Conservation (phyloP, 1,284 basidiomycete species). For the Golubevia pallescens region DNA sequence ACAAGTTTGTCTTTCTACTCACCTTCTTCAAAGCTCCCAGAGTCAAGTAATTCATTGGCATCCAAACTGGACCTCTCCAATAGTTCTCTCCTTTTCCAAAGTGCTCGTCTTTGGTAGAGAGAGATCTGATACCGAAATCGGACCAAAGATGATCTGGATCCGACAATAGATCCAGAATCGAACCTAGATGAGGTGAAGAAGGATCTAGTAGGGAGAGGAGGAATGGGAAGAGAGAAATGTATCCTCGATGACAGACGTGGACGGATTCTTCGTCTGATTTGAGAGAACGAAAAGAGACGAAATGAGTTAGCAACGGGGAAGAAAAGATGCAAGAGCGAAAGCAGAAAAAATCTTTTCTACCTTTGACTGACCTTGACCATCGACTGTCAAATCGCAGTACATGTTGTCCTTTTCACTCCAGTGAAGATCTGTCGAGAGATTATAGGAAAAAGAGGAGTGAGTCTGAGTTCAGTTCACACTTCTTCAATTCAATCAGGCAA, state of each 20-base stretch:
- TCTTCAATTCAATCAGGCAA: neutral
- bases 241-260: slow-evolving; percentile 56
- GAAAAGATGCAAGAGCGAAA: neutral
- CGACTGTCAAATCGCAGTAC: slow-evolving; percentile 57
- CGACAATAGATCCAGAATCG: slow-evolving; percentile 35
- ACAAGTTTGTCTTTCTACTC: too few species aligned
- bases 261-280: slow-evolving; percentile 19
- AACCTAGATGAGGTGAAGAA: slow-evolving; percentile 30
- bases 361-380: slow-evolving; percentile 25
- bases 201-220: slow-evolving; percentile 40
- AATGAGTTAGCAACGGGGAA: neutral
- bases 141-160: slow-evolving; percentile 49
- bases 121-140: slow-evolving; percentile 41
- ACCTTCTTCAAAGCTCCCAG: slow-evolving; percentile 36
- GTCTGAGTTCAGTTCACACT: neutral
- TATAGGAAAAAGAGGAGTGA: neutral
- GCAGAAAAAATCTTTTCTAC: neutral
- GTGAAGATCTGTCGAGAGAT: slow-evolving; percentile 34
- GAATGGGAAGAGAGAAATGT: slow-evolving; percentile 55
- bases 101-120: slow-evolving; percentile 38
- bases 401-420: slow-evolving; percentile 49
- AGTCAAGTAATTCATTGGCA: slow-evolving; percentile 57
- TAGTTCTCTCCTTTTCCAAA: slow-evolving; percentile 56
- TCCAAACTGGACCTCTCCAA: slow-evolving; percentile 59
- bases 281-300: neutral